phyloP scores from a whole-genome alignment of 169 alveolate species.

The Plasmodium blacklocki region DNA sequence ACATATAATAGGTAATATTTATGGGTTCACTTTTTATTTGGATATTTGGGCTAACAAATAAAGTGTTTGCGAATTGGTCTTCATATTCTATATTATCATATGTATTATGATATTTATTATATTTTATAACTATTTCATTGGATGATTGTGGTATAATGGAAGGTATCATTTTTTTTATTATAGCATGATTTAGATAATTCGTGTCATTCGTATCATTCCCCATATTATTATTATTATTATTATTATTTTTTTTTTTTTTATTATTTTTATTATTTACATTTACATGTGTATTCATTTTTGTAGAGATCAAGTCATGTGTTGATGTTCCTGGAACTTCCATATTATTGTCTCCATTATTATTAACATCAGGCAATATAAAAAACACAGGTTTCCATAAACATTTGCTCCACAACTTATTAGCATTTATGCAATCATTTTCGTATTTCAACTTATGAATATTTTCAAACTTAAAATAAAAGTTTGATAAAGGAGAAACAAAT shows the following conservation, averaged over 20 bases:
- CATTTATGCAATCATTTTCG: slow-evolving; percentile 30
- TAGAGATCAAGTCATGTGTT: background rate
- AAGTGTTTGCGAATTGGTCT: slow-evolving; percentile 17
- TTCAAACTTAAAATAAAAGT: slow-evolving; percentile 55
- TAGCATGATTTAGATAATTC: background rate
- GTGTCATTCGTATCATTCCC: background rate
- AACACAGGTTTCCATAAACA: slow-evolving; percentile 57
- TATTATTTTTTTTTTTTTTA: no score
- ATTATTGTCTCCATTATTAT: no score
- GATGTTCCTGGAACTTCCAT: no score
- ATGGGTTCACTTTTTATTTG: slow-evolving; percentile 46
- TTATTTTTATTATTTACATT: slow-evolving; percentile 10
- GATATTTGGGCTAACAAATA: slow-evolving; percentile 47
- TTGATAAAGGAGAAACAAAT: slow-evolving; percentile 29
- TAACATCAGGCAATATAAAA: slow-evolving; percentile 39
- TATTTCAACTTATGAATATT: slow-evolving; percentile 65
- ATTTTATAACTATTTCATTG: slow-evolving; percentile 45
- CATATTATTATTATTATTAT: no score
- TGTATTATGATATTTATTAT: background rate
- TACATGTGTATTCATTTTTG: background rate
- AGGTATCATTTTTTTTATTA: slow-evolving; percentile 36
- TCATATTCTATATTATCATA: background rate
- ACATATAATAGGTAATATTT: slow-evolving; percentile 22
- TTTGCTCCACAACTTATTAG: slow-evolving; percentile 22
- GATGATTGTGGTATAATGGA: slow-evolving; percentile 40